Evolutionary conservation across 345 rosid species (phyloP).

Genomic region (Firmiana major): DNA sequence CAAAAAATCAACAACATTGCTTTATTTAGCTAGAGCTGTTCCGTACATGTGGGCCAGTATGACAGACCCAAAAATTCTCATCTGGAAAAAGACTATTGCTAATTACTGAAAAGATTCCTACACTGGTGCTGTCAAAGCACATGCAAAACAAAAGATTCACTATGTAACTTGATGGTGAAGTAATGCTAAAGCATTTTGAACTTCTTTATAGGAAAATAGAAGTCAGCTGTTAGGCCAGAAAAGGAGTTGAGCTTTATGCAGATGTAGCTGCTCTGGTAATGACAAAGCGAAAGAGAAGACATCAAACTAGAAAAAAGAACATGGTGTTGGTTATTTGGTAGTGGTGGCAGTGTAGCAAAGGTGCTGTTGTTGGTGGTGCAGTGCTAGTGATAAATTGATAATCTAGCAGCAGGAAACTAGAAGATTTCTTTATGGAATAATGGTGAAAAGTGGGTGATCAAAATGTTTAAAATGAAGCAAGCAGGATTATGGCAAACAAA

Average conservation of each 20-base stretch:
- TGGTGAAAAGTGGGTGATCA: background rate
- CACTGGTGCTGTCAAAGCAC: background rate
- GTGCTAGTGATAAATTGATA: background rate
- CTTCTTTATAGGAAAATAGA: background rate
- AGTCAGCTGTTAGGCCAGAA: background rate
- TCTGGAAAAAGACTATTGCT: background rate
- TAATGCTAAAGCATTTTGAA: background rate
- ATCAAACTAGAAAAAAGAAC: background rate
- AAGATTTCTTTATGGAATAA: background rate
- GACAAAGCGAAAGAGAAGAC: background rate
- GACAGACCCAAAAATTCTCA: background rate
- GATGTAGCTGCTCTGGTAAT: background rate
- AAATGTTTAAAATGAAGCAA: background rate
- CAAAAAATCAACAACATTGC: background rate
- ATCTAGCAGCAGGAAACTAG: background rate
- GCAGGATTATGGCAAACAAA: too few relatives aligned
- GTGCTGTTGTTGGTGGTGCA: background rate
- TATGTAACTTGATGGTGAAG: background rate
- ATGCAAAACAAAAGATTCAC: background rate
- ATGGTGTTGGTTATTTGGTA: background rate
- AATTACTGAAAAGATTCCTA: slow-evolving; percentile 6
- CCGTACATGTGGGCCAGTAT: background rate
- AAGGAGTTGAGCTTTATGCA: background rate
- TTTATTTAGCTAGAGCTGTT: background rate
- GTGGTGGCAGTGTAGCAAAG: background rate